Evolutionary conservation across 2,329 filamentous ascomycete species (phyloP).

Genomic region (Chrysosphaeria jannelii): DNA sequence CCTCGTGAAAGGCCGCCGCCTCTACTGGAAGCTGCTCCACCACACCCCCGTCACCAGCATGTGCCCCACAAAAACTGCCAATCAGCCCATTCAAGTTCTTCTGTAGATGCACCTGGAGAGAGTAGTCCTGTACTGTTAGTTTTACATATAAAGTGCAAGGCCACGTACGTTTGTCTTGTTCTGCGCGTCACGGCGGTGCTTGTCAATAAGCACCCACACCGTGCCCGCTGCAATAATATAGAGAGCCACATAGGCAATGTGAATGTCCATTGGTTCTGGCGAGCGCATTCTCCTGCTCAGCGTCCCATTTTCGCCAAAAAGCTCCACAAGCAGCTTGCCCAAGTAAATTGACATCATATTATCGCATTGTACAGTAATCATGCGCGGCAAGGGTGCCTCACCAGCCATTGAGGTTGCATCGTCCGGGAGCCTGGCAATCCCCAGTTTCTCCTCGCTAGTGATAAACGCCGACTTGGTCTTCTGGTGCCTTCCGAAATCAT

Average conservation of each 20-base stretch:
- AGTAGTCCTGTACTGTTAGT: slow-evolving; percentile 1
- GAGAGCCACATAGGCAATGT: slow-evolving; percentile 4
- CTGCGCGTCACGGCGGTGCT: slow-evolving; percentile 4
- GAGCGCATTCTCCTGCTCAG: slow-evolving; percentile 1
- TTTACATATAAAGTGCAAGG: neutral
- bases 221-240: slow-evolving; percentile 4
- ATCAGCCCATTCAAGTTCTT: slow-evolving; percentile 2
- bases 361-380: slow-evolving; percentile 5
- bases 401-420: slow-evolving; percentile 1
- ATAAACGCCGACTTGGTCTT: slow-evolving; percentile 3
- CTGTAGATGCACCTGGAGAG: slow-evolving; percentile 3
- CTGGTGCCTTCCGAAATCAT: slow-evolving; percentile 4
- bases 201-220: slow-evolving; percentile 4
- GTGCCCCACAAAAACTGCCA: slow-evolving; percentile 1
- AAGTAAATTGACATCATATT: slow-evolving; percentile 3
- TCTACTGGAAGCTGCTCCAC: neutral
- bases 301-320: too few relatives aligned
- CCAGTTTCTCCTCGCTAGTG: slow-evolving; percentile 1
- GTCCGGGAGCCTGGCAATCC: slow-evolving; percentile 1
- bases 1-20: neutral
- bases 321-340: slow-evolving; percentile 1
- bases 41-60: too few relatives aligned
- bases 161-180: slow-evolving; percentile 3
- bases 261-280: slow-evolving; percentile 1
- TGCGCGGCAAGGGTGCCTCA: slow-evolving; percentile 3